Evolutionary conservation across 805 yeast species (phyloP), one percentile per base, ranked within the genome.

Genomic region (Kluyveromyces nonfermentans): DNA sequence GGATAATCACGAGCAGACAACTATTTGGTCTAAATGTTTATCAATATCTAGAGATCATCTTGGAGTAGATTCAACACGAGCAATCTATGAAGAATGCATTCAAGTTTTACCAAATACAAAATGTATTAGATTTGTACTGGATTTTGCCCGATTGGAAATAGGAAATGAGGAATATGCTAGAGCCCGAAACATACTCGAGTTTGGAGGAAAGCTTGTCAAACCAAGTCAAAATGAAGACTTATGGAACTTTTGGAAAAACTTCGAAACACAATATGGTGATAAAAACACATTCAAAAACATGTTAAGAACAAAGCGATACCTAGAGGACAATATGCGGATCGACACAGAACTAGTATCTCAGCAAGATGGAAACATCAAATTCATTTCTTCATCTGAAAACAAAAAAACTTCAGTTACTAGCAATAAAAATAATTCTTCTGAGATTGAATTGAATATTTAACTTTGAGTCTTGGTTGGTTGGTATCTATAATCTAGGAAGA

Each of bases 171-270:
- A 86, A 49, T 57, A 67, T 15, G 66, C 60, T 4, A 65, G 96
- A 40, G 87, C 78, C 0, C 71, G 96, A 41, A 77, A 74, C 9
- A 59, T 90, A 6, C 72, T 74, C 49, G 71, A 68, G 44, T 82
- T 74, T 55, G 79, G 80, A 8, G 68, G 75, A 2, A 71, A 72
- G 21, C 47, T 68, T 16, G 50, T 69, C 3, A 59, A 72, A 37
- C 68, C 72, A 5, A 40, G 48, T 1, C 55, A 56, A 14, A 60
- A 65, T 25, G 17, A 25, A 45, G 46, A 42, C 1, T 56, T 78
- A 28, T 87, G 95, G 95, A 64, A 63, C 1, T 60, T 62, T 22
- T 89, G 95, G 95, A 80, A 80, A 43, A 57, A 67, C 9, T 86
- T 88, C 59, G 97, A 89, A 57, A 58, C 84, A 30, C 69, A 73